Evolutionary conservation across 495 filamentous ascomycete genomes (phyloP), one percentile per base, ranked within the genome.

Genomic region (Elaphomyces granulatus): DNA sequence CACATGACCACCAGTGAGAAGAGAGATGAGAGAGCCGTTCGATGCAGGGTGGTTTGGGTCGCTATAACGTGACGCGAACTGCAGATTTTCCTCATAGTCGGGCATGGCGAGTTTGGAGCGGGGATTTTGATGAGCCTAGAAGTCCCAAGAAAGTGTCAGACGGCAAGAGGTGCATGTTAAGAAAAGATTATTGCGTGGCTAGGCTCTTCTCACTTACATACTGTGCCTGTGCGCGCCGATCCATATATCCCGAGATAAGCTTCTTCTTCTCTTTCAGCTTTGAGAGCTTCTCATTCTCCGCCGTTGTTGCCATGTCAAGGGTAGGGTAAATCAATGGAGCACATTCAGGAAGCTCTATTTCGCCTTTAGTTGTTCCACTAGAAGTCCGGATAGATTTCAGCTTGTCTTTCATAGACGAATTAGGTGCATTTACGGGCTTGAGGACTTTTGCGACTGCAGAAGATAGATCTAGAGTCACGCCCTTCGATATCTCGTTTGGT

Each of bases 121-220:
- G 18, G 59, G 54, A 44, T 66, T 55, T 37, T 60, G 41, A 15
- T 28, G 38, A 2, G 15, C 35, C 45, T 59, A 19, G 3, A 37
- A 20, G 23, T 12, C 6, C 23, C n/a, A n/a, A n/a, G n/a, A n/a
- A 28, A 12, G 6, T 28, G 23, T 28, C 23, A 28, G 23, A 6
- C 12, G 23, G 23, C 12, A 28, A 28, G n/a, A n/a, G n/a, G n/a
- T n/a, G n/a, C n/a, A n/a, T n/a, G n/a, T n/a, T n/a, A n/a, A n/a
- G n/a, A n/a, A n/a, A n/a, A n/a, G n/a, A n/a, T n/a, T n/a, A n/a
- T n/a, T n/a, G n/a, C n/a, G n/a, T n/a, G n/a, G n/a, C n/a, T n/a
- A n/a, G n/a, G n/a, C n/a, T n/a, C n/a, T 28, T 28, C 6, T 28
- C 34, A 72, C 79, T 63, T 66, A 84, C 80, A 75, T 69, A 77